These are phyloP conservation scores for Aspergillus ibericus DNA, from an alignment of 2,329 filamentous ascomycete species.

Conservation along the genomic window DNA sequence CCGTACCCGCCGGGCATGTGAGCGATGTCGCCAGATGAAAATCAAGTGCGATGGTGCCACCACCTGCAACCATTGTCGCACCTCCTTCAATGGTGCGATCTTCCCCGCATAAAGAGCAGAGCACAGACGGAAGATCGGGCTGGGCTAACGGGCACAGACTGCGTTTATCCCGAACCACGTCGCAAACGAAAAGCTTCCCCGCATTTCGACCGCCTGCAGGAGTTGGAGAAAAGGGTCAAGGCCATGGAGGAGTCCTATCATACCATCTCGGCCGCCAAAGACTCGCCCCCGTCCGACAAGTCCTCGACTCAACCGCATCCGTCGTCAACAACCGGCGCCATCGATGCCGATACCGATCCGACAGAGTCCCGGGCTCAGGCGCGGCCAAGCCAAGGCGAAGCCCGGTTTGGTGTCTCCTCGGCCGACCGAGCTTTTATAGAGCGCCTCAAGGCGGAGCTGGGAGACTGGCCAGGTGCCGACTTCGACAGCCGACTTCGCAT, in stretches of 20 bases:
- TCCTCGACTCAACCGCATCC: not conserved
- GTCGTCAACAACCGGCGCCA: not conserved
- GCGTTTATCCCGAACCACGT: slow-evolving; percentile 5
- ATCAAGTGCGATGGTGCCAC: slow-evolving; percentile 7
- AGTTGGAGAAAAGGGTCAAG: slow-evolving; percentile 1
- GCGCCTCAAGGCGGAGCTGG: slow-evolving; percentile 8
- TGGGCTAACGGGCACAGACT: slow-evolving; percentile 2
- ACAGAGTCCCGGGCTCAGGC: not conserved
- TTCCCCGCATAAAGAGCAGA: not conserved
- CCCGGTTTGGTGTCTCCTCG: not conserved
- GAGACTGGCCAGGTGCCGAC: slow-evolving; percentile 3
- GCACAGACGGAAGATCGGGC: not conserved
- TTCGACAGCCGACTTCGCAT: slow-evolving; percentile 6
- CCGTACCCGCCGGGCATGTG: slow-evolving; percentile 8
- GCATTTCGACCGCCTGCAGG: not conserved
- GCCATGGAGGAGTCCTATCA: slow-evolving; percentile 6
- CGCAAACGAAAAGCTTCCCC: slow-evolving; percentile 7
- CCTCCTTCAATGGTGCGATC: slow-evolving; percentile 7
- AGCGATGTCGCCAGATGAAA: slow-evolving; percentile 12
- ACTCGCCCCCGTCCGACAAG: not conserved
- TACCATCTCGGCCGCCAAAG: not conserved
- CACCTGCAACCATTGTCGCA: slow-evolving; percentile 6
- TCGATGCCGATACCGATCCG: not conserved
- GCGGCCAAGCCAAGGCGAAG: not conserved
- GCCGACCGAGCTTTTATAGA: slow-evolving; percentile 8